A percentile compares a stretch with the other conserved stretches of the same genome.
Conservation (phyloP, 1,284 basidiomycete species). For the Schizophyllum amplum region DNA sequence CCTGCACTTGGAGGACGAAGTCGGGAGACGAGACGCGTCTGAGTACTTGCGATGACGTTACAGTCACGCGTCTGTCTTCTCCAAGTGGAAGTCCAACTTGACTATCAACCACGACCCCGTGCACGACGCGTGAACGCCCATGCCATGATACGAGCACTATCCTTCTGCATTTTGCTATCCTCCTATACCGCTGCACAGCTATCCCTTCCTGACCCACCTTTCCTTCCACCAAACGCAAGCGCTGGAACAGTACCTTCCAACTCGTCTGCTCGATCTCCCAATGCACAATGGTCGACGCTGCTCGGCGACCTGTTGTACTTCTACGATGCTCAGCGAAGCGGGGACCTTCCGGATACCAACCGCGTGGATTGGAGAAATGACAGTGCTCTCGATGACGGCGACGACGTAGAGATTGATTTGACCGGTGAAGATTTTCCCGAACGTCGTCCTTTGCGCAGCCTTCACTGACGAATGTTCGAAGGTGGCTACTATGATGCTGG, state of each 20-base stretch:
- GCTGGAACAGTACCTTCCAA: conserved; percentile 45
- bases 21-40: too few relatives aligned
- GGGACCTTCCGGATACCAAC: conserved; percentile 59
- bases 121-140: background rate
- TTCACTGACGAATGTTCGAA: conserved; percentile 12
- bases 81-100: background rate
- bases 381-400: conserved; percentile 70
- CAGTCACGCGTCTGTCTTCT: background rate
- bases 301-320: conserved; percentile 81
- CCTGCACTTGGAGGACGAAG: too few relatives aligned
- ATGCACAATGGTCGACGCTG: conserved; percentile 73
- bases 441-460: background rate
- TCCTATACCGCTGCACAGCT: conserved; percentile 39
- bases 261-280: conserved; percentile 35
- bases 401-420: conserved; percentile 67
- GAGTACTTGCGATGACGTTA: too few relatives aligned
- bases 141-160: conserved; percentile 15
- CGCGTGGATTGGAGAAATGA: conserved; percentile 85
- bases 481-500: conserved; percentile 88
- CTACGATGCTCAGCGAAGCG: conserved; percentile 87
- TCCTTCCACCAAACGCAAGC: conserved; percentile 54
- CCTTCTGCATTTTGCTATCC: conserved; percentile 14
- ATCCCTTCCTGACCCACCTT: conserved; percentile 53
- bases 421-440: conserved; percentile 35
- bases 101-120: background rate